Base-by-base conservation (phyloP, 768 basidiomycete species). In the Termitomyces sp. region DNA sequence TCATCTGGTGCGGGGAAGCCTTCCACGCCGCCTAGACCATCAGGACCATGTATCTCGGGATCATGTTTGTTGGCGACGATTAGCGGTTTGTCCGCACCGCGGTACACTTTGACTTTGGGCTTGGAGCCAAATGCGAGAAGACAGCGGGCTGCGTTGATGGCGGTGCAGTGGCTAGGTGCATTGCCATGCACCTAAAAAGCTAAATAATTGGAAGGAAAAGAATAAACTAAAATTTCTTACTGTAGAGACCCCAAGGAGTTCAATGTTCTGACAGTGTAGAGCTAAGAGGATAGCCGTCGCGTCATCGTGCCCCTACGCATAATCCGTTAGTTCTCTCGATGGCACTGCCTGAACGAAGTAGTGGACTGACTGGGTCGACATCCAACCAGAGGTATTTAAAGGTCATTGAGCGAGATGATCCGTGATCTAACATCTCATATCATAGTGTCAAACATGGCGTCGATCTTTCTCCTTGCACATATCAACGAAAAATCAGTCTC, bases 1-100 rank as follows among this genome's bases (percentile, higher is more conserved):
- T 74, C 70, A 22, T 81, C 75, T 1, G 72, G 64, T 2, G 70
- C 57, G 1, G 87, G 82, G 6, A 96, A 75, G 0, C 90, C 90
- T 62, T 91, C 82, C 21, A 93, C 90, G 1, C 93, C 93, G 0
- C 84, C 91, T 3, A 96, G 77, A 0, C 93, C 93, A 60, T 91
- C 90, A 14, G 70, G 69, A 5, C 93, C 93, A 60, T 95, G 93
- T 45, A 95, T 95, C 65, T 86, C 79, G 12, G 86, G 77, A 62
- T 86, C 89, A 58, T 87, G 80, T 58, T 77, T 82, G 0, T 77
- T 75, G 0, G 78, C 67, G 15, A 84, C 76, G 14, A 90, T 70
- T 9, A 95, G 74, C 1, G 93, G 93, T 61, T 82, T 81, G 3
- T 73, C 60, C 0, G 88, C 86, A 5, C 93, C 93, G 0, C 81